Evolutionary conservation across 306 rosid species (phyloP).

Genomic region (Pueraria montana): DNA sequence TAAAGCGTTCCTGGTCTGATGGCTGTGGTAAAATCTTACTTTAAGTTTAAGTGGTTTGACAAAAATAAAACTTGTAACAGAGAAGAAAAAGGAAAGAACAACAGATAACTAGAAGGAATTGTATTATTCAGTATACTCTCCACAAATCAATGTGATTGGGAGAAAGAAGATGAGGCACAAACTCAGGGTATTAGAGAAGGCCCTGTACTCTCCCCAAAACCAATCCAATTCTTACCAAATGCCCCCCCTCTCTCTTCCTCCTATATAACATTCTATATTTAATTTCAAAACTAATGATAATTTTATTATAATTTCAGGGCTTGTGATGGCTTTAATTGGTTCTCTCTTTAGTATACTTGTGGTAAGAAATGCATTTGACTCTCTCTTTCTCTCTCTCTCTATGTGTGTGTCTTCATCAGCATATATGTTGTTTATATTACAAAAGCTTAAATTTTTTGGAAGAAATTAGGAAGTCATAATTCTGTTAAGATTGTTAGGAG

Average conservation of each 20-base stretch:
- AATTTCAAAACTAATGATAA: conserved; percentile 5
- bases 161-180: no score
- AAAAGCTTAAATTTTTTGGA: neutral
- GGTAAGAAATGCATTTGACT: conserved; percentile 56
- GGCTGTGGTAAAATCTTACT: no score
- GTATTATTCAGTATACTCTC: neutral
- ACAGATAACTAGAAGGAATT: neutral
- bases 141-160: neutral
- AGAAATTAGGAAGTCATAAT: neutral
- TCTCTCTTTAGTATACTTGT: conserved; percentile 68
- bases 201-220: neutral
- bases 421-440: neutral
- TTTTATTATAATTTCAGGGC: conserved; percentile 65
- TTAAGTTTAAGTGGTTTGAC: no score
- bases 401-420: neutral
- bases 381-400: neutral
- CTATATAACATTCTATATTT: neutral
- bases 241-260: neutral
- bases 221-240: neutral
- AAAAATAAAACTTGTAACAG: neutral
- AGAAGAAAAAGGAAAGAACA: neutral
- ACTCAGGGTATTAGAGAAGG: neutral
- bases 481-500: neutral
- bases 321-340: conserved; percentile 76
- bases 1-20: no score